Evolutionary conservation across 352 stramenopile genomes (phyloP).

Genomic region (Ophiocytium majus): DNA sequence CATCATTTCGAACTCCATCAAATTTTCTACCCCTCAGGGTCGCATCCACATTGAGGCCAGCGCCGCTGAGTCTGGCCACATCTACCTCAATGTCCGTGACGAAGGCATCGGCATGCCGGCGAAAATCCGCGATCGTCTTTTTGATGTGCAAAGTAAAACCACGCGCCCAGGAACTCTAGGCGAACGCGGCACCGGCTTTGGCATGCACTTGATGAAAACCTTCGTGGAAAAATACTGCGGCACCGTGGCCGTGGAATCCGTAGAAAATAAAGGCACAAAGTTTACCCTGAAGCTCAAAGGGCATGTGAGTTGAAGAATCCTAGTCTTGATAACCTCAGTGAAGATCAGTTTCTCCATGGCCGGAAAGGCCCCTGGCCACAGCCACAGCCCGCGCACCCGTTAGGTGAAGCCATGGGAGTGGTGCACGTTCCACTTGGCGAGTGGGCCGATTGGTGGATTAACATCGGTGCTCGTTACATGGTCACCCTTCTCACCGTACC

Average conservation of each 20-base stretch:
- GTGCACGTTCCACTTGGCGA: too few species aligned
- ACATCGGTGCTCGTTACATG: too few species aligned
- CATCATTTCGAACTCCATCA: not conserved
- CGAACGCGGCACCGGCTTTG: slow-evolving; percentile 7
- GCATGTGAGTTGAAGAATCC: not conserved
- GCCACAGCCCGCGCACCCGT: too few species aligned
- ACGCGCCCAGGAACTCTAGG: not conserved
- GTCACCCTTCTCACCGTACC: too few species aligned
- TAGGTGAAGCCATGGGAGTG: too few species aligned
- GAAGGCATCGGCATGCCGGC: slow-evolving; percentile 5
- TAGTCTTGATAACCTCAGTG: too few species aligned
- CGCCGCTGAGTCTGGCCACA: not conserved
- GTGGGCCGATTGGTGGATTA: too few species aligned
- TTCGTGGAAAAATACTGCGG: slow-evolving; percentile 5
- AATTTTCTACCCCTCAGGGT: not conserved
- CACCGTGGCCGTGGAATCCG: not conserved
- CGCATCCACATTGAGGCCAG: not conserved
- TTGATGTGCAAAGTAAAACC: not conserved
- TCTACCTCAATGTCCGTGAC: not conserved
- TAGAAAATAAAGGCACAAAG: not conserved
- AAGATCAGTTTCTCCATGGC: too few species aligned
- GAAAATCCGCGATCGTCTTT: slow-evolving; percentile 5
- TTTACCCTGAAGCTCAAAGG: not conserved
- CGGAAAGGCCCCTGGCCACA: too few species aligned
- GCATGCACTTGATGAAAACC: slow-evolving; percentile 17